phyloP scores from a whole-genome alignment of 1,284 basidiomycete species.

The Trichosporon inkin region DNA sequence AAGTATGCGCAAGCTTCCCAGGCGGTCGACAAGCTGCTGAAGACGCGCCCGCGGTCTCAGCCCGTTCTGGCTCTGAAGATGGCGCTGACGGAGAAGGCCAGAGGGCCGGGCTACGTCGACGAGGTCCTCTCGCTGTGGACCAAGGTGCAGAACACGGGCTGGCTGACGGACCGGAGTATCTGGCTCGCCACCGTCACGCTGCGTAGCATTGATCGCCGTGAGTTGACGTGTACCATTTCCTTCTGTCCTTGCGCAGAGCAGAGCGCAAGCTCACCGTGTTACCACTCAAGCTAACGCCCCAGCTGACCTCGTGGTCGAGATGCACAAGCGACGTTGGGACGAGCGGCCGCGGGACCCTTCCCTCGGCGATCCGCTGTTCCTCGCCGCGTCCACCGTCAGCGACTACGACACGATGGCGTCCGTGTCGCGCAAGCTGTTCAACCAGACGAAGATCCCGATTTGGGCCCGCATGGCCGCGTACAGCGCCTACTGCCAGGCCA shows the following conservation, averaged over 20 bases:
- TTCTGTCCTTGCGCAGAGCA: no score
- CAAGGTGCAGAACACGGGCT: constrained; percentile 28
- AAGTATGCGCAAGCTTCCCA: constrained; percentile 30
- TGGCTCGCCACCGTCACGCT: constrained; percentile 31
- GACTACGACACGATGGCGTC: constrained; percentile 30
- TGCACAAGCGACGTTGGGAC: constrained; percentile 33
- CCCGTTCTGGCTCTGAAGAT: constrained; percentile 29
- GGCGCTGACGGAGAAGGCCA: neutral
- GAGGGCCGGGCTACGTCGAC: constrained; percentile 1
- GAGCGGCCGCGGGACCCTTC: constrained; percentile 26
- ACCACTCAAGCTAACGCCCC: neutral
- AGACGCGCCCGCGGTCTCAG: constrained; percentile 44
- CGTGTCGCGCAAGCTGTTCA: constrained; percentile 41
- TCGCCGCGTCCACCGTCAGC: constrained; percentile 30
- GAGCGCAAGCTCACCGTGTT: neutral
- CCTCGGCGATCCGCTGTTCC: constrained; percentile 40
- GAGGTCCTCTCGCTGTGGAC: constrained; percentile 27
- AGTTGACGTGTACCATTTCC: no score
- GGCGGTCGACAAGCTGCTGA: constrained; percentile 31
- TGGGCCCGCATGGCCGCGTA: constrained; percentile 43
- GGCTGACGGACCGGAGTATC: constrained; percentile 27
- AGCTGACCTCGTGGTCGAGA: constrained; percentile 37
- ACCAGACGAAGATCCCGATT: constrained; percentile 29
- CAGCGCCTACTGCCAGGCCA: constrained; percentile 10
- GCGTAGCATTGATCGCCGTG: constrained; percentile 33